Evolutionary conservation across 176 grass and related monocot species (phyloP), one percentile per base, ranked within the genome.

Genomic region (Avena sativa): DNA sequence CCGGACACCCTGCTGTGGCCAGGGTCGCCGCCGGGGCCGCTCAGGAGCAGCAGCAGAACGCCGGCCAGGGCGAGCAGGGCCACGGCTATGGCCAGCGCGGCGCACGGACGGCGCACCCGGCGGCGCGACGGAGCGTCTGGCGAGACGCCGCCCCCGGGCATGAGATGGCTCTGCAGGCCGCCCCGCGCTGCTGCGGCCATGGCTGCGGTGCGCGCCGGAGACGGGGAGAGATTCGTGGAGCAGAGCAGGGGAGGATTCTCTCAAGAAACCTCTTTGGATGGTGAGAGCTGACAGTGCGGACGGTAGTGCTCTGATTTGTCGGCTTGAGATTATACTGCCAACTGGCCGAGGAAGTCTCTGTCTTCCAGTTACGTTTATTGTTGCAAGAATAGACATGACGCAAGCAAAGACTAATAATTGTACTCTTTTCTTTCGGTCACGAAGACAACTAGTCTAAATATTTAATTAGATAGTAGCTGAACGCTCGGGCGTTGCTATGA

Each of bases 51-150:
- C 13, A 89, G 74, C 4, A 87, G n/a, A 12, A 74, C 59, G 48
- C 88, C 79, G 19, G 81, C 60, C 46, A 92, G 8, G 6, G 78
- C 79, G 1, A 95, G 80, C 25, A 95, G 81, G 20, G 49, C 83
- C 25, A 74, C 38, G 52, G 80, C 84, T 61, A 92, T 74, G 73
- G 78, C 82, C 44, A 79, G 67, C 15, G 83, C 78, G 17, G 86
- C 16, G 60, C 85, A 78, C 21, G 81, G 83, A 1, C 89, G 89
- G 43, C 30, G 23, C 43, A 30, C 26, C 5, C 58, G 3, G 3
- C 71, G 25, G 1, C 19, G 48, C 3, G 15, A 5, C 2, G 23
- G 16, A 13, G 0, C 16, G 0, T 16, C 30, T 8, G 46, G 4
- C 8, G 11, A 58, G 4, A 23, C 55, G 6, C 2, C 12, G 11